Percentiles rank a stretch among this genome's conserved stretches.
Conservation (phyloP, 1,284 basidiomycete species). For the Tranzscheliella williamsii region DNA sequence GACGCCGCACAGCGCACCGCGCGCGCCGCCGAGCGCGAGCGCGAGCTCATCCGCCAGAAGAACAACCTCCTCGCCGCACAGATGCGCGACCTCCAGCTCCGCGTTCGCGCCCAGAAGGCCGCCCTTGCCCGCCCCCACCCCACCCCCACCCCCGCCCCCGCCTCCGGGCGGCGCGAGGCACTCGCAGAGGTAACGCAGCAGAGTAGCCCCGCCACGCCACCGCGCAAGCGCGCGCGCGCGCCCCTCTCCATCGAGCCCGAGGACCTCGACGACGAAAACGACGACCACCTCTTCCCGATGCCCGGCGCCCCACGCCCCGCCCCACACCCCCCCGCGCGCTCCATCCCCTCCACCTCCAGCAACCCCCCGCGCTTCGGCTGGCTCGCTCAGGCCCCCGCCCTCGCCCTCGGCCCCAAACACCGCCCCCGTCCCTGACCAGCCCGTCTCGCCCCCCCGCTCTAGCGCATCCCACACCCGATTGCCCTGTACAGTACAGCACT, state of each 20-base stretch:
- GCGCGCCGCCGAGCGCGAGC: background rate
- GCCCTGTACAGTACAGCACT: no score
- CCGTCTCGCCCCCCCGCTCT: no score
- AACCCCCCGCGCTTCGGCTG: background rate
- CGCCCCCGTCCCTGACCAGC: no score
- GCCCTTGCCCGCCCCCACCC: no score
- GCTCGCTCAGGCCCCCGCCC: no score
- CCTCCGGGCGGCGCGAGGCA: no score
- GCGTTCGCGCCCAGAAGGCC: background rate
- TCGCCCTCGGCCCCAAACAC: no score
- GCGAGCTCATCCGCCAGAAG: background rate
- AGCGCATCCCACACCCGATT: no score
- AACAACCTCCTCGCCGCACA: slow-evolving; percentile 2
- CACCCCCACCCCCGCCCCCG: no score
- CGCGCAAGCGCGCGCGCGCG: no score
- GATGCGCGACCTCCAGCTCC: slow-evolving; percentile 3
- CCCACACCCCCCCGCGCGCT: background rate
- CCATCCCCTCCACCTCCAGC: background rate
- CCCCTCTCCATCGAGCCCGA: slow-evolving; percentile 20
- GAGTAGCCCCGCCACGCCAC: no score
- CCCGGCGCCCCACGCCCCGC: slow-evolving; percentile 9
- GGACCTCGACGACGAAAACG: slow-evolving; percentile 28
- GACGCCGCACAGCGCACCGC: background rate
- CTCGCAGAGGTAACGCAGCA: no score
- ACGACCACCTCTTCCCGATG: slow-evolving; percentile 36